Conservation (phyloP, 345 rosid genomes). For the Eucalyptus rudis region DNA sequence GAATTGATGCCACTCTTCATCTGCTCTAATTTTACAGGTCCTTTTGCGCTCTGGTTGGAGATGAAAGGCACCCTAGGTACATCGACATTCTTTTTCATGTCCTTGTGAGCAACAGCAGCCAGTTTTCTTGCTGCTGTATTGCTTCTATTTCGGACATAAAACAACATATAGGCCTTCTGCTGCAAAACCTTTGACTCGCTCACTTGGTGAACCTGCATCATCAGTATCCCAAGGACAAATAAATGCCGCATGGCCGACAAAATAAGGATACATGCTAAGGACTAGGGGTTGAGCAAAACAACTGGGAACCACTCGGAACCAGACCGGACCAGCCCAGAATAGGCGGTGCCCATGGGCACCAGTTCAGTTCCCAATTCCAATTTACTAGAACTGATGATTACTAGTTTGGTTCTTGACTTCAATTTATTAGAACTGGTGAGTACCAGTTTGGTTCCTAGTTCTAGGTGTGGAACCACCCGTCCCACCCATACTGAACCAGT, state of each 20-base stretch:
- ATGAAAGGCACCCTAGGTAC: slow-evolving; percentile 12
- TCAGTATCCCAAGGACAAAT: not conserved
- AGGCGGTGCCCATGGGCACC: not conserved
- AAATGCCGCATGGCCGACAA: not conserved
- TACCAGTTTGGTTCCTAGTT: not conserved
- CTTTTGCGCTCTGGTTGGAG: slow-evolving; percentile 18
- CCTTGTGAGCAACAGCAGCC: slow-evolving; percentile 24
- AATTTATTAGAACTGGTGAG: not conserved
- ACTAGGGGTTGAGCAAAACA: not conserved
- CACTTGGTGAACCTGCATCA: slow-evolving; percentile 70
- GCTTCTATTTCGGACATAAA: slow-evolving; percentile 87
- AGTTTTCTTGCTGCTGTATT: slow-evolving; percentile 28
- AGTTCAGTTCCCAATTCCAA: not conserved
- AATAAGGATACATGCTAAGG: not conserved
- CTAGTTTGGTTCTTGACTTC: not conserved
- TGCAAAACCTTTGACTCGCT: slow-evolving; percentile 64
- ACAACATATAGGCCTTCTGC: slow-evolving; percentile 96
- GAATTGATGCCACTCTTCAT: slow-evolving; percentile 1
- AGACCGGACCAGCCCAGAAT: not conserved
- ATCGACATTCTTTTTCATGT: slow-evolving; percentile 17
- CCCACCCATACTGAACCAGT: not conserved
- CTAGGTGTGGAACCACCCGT: not conserved
- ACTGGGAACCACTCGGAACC: not conserved
- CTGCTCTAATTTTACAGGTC: slow-evolving; percentile 12
- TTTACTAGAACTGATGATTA: not conserved